These are phyloP conservation scores for Ochromonas danica DNA, from an alignment of 108 stramenopile genomes.

Conservation along the genomic window DNA sequence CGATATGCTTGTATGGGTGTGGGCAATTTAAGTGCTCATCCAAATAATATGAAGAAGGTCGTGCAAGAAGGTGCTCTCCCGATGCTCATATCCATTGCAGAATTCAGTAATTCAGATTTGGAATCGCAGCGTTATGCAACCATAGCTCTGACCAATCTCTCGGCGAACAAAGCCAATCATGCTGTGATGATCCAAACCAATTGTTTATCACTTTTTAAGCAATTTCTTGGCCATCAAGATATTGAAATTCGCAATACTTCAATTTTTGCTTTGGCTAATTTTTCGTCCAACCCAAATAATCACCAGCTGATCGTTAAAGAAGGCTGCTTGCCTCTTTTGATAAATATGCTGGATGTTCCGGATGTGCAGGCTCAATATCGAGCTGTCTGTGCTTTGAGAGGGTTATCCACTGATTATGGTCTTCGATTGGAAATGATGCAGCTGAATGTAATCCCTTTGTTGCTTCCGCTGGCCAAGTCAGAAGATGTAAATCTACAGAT, in stretches of 20 bases:
- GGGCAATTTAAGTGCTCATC: conserved; percentile 67
- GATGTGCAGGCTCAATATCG: conserved; percentile 61
- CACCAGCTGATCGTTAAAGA: conserved; percentile 56
- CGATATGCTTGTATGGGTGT: conserved; percentile 77
- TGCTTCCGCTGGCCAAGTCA: conserved; percentile 63
- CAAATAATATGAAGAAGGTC: conserved; percentile 61
- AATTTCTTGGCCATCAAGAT: conserved; percentile 53
- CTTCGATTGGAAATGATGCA: conserved; percentile 63
- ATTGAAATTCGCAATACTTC: conserved; percentile 64
- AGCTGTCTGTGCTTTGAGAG: conserved; percentile 67
- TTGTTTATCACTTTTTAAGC: not conserved
- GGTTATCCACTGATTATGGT: conserved; percentile 60
- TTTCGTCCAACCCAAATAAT: conserved; percentile 62
- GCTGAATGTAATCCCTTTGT: conserved; percentile 55
- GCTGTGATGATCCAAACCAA: conserved; percentile 52
- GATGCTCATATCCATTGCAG: conserved; percentile 56
- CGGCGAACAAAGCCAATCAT: conserved; percentile 64
- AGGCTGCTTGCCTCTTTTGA: conserved; percentile 50
- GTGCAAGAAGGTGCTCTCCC: conserved; percentile 66
- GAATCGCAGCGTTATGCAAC: conserved; percentile 71
- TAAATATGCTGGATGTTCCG: conserved; percentile 39
- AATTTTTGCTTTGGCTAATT: conserved; percentile 67
- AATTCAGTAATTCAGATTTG: conserved; percentile 60
- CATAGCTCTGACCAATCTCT: conserved; percentile 68
- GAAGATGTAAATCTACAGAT: conserved; percentile 71